Base-by-base conservation (phyloP, 305 asterid species). In the Vinca major region DNA sequence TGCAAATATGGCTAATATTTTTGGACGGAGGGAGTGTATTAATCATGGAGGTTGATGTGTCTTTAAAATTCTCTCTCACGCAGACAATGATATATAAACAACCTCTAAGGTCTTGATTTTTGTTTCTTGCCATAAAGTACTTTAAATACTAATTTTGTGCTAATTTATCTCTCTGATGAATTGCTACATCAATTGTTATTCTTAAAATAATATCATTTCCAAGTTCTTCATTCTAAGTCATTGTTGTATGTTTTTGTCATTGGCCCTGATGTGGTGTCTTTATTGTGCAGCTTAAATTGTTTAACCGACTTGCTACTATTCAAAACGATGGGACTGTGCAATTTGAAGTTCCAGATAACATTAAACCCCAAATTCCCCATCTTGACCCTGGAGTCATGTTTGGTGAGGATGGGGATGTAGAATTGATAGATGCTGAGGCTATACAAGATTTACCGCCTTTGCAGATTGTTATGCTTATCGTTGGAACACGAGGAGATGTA, bases 401-500 rank as follows among this genome's bases (percentile, higher is more conserved):
- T 62, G 71, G 63, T 78, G 93, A 77, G 62, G 78, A 73, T 72
- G 71, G 45, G 61, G 77, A 58, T 64, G 83, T 58, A 73, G 81
- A 72, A 65, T 52, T 57, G 71, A 73, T 51, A 49, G 86, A 74
- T 33, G 55, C 51, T 65, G 78, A 56, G 71, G 91, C 78, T 63
- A 70, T 73, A 70, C 72, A 20, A 43, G 79, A 75, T 44, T 62
- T 88, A 75, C 96, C 84, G 60, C 97, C 97, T 6, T 79, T 92
- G 74, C 93, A 92, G 75, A 92, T 90, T 69, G 95, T 87, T 75
- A 85, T 92, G 89, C 91, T 92, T 69, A 92, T 92, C 62, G 98
- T 92, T 65, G 98, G 98, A 67, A 90, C 98, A 39, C 81, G 98
- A 65, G 98, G 97, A 71, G 98, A 92, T 70, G 98, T 92, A 55